Percentiles rank a stretch among this genome's conserved stretches.
Evolutionary conservation across 352 stramenopile species (phyloP).

Genomic region (Pythium aristosporum): DNA sequence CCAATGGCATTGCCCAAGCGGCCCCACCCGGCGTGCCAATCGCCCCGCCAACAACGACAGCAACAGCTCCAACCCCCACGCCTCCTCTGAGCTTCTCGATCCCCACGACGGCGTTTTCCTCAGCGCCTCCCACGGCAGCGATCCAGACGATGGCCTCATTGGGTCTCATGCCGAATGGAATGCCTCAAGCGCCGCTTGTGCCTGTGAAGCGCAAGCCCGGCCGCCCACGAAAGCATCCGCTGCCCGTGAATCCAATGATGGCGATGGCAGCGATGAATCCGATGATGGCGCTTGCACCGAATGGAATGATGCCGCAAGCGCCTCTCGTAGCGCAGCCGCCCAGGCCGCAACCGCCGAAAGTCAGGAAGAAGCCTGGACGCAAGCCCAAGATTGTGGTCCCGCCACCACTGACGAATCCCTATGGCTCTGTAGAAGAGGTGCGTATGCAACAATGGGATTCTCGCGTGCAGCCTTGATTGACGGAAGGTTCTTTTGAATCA

Average conservation of each 20-base stretch:
- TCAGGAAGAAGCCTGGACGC: constrained; percentile 23
- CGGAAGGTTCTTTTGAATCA: neutral
- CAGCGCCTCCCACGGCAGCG: neutral
- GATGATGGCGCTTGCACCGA: constrained; percentile 5
- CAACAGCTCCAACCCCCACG: neutral
- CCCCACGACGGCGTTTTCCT: neutral
- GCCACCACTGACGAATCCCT: neutral
- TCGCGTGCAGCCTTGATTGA: neutral
- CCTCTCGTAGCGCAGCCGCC: neutral
- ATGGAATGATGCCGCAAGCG: neutral
- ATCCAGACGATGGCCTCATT: constrained; percentile 12
- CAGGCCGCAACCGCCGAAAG: constrained; percentile 1
- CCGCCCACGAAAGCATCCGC: constrained; percentile 19
- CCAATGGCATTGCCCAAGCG: neutral
- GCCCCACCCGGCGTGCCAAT: neutral
- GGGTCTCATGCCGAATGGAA: constrained; percentile 12
- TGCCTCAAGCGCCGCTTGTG: constrained; percentile 4
- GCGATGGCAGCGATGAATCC: constrained; percentile 7
- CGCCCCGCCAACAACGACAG: neutral
- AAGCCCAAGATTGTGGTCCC: constrained; percentile 6
- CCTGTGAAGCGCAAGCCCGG: constrained; percentile 23
- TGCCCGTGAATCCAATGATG: constrained; percentile 1
- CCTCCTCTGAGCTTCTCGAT: constrained; percentile 13
- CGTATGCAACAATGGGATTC: neutral
- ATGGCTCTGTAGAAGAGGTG: constrained; percentile 3